A percentile compares a stretch with the other conserved stretches of the same genome.
Evolutionary conservation across 768 basidiomycete species (phyloP).

Genomic region (Mycena kentingensis): DNA sequence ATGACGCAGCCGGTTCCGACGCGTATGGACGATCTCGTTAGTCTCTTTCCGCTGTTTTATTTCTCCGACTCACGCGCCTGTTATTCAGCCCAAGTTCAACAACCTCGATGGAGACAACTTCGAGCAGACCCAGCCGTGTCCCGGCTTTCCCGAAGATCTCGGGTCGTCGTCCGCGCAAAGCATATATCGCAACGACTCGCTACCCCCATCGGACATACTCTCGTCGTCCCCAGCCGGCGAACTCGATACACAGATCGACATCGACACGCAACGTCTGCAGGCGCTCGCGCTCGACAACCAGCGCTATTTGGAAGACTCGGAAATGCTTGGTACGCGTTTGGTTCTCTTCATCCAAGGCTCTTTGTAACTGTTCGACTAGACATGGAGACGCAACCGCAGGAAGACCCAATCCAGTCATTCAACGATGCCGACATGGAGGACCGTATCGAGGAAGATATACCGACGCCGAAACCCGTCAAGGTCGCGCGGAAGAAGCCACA

Average conservation of each 20-base stretch:
- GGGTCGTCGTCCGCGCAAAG: not conserved
- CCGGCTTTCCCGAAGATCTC: slow-evolving; percentile 19
- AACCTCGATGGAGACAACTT: slow-evolving; percentile 31
- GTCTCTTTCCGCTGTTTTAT: slow-evolving; percentile 13
- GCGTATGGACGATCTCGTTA: slow-evolving; percentile 58
- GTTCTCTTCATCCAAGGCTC: no score
- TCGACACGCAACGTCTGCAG: slow-evolving; percentile 44
- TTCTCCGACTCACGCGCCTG: not conserved
- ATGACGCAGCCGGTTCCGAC: slow-evolving; percentile 55
- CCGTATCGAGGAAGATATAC: slow-evolving; percentile 14
- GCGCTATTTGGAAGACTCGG: slow-evolving; percentile 35
- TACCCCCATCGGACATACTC: slow-evolving; percentile 25
- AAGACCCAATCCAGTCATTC: slow-evolving; percentile 48
- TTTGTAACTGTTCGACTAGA: slow-evolving; percentile 30
- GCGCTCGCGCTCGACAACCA: slow-evolving; percentile 27
- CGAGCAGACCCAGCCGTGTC: slow-evolving; percentile 57
- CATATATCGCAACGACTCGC: slow-evolving; percentile 13
- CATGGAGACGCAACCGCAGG: slow-evolving; percentile 46
- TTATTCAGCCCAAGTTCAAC: slow-evolving; percentile 16
- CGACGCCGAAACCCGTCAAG: slow-evolving; percentile 19
- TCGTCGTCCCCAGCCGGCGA: slow-evolving; percentile 18
- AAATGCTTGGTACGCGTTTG: slow-evolving; percentile 53
- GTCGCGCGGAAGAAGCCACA: slow-evolving; percentile 13
- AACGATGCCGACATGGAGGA: slow-evolving; percentile 22
- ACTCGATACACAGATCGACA: slow-evolving; percentile 27